Evolutionary conservation across 768 basidiomycete genomes (phyloP).

Genomic region (Tulasnella sp.): DNA sequence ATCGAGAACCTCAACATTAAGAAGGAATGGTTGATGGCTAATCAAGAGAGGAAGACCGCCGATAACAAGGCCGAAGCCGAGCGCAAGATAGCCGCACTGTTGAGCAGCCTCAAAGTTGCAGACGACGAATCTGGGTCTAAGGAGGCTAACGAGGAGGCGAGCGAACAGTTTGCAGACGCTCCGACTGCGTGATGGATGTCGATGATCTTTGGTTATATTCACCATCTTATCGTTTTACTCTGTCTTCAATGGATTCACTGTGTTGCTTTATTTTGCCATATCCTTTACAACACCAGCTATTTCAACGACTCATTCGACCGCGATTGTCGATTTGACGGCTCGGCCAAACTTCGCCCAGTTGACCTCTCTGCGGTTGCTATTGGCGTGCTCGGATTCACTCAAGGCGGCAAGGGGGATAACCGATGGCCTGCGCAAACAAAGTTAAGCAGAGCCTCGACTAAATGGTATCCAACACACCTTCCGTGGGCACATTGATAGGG

Average conservation of each 20-base stretch:
- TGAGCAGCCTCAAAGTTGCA: constrained; percentile 2
- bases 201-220: neutral
- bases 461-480: constrained; percentile 51
- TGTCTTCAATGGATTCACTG: neutral
- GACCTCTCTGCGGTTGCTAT: neutral
- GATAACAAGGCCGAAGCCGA: constrained; percentile 83
- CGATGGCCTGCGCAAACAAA: constrained; percentile 51
- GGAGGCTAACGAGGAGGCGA: neutral
- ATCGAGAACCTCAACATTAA: constrained; percentile 91
- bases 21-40: constrained; percentile 93
- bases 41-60: constrained; percentile 77
- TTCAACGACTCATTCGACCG: neutral
- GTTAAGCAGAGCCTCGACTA: neutral
- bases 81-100: constrained; percentile 56
- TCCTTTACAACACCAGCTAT: neutral
- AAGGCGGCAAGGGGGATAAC: constrained; percentile 53
- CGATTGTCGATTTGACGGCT: neutral
- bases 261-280: neutral
- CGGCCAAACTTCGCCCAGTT: constrained; percentile 18
- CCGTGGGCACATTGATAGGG: constrained; percentile 99
- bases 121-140: neutral
- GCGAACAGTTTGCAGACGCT: neutral
- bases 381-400: neutral
- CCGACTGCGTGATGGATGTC: neutral
- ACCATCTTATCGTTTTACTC: neutral